Conservation (phyloP, 2,329 filamentous ascomycete genomes). For the Phoma sp. region DNA sequence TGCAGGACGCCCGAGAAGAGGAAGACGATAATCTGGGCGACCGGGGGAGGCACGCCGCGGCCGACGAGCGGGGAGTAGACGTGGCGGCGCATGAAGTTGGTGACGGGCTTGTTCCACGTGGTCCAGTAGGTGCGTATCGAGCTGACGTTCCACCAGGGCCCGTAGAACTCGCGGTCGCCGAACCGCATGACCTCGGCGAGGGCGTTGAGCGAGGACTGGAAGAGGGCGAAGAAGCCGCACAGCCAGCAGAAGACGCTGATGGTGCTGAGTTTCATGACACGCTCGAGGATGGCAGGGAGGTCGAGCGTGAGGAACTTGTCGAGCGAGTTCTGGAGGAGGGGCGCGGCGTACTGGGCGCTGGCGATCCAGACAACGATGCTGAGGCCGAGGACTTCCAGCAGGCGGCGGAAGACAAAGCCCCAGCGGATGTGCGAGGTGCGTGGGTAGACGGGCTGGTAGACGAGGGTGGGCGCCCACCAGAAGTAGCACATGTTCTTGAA, state of each 20-base stretch:
- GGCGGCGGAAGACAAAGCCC: slow-evolving; percentile 83
- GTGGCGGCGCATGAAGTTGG: slow-evolving; percentile 94
- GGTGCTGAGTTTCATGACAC: slow-evolving; percentile 91
- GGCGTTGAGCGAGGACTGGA: slow-evolving; percentile 91
- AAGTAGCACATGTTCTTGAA: slow-evolving; percentile 89
- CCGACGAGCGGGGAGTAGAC: slow-evolving; percentile 88
- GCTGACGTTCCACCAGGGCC: slow-evolving; percentile 91
- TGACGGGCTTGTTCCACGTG: slow-evolving; percentile 97
- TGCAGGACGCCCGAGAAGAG: slow-evolving; percentile 87
- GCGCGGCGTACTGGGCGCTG: slow-evolving; percentile 91
- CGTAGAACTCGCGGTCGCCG: slow-evolving; percentile 92
- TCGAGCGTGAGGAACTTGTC: slow-evolving; percentile 85
- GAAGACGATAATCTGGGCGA: slow-evolving; percentile 84
- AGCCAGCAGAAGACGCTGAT: slow-evolving; percentile 97
- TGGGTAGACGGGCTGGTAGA: slow-evolving; percentile 97
- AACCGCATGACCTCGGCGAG: slow-evolving; percentile 89
- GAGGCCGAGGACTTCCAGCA: slow-evolving; percentile 77
- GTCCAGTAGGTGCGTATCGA: slow-evolving; percentile 91
- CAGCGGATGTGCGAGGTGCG: slow-evolving; percentile 82
- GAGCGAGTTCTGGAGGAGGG: slow-evolving; percentile 86
- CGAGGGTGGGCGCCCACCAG: slow-evolving; percentile 95
- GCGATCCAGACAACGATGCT: slow-evolving; percentile 94
- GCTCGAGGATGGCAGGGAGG: slow-evolving; percentile 80
- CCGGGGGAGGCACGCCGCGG: slow-evolving; percentile 74
- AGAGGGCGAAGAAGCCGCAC: slow-evolving; percentile 94